phyloP scores from a whole-genome alignment of 495 filamentous ascomycete genomes.

The Annulohypoxylon maeteangense region DNA sequence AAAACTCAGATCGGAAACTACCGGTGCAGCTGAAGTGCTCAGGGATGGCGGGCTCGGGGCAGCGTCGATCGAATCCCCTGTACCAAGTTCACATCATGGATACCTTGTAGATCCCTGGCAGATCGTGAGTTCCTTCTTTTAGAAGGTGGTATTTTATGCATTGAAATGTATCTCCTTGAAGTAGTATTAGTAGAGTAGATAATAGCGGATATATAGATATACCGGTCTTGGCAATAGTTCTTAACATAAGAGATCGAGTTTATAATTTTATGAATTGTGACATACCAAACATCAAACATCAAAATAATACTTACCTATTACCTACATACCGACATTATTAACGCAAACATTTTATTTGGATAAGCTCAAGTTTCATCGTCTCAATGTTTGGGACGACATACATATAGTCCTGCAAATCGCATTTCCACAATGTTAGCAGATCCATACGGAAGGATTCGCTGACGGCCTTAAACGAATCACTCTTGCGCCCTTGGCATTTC shows the following conservation, averaged over 20 bases:
- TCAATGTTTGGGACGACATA: neutral
- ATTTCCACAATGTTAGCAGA: neutral
- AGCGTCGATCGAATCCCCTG: slow-evolving; percentile 13
- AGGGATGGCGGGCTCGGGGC: neutral
- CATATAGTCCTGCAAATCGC: neutral
- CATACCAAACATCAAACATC: neutral
- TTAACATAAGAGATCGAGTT: neutral
- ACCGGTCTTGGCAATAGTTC: slow-evolving; percentile 2
- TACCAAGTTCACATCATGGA: slow-evolving; percentile 5
- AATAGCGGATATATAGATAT: slow-evolving; percentile 5
- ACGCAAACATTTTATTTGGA: slow-evolving; percentile 4
- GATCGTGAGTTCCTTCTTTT: neutral
- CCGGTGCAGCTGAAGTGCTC: neutral
- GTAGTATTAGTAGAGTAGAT: neutral
- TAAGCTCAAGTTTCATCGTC: neutral
- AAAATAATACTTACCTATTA: neutral
- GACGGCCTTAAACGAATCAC: slow-evolving; percentile 14
- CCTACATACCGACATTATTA: neutral
- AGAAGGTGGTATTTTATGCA: neutral
- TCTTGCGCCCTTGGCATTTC: slow-evolving; percentile 32
- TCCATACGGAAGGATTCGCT: slow-evolving; percentile 23
- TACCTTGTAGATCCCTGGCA: neutral
- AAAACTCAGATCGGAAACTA: slow-evolving; percentile 9
- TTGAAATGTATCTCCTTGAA: too few relatives aligned
- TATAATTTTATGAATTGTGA: neutral